Evolutionary conservation across 441 rosid species (phyloP).

Genomic region (Gossypium lobatum): DNA sequence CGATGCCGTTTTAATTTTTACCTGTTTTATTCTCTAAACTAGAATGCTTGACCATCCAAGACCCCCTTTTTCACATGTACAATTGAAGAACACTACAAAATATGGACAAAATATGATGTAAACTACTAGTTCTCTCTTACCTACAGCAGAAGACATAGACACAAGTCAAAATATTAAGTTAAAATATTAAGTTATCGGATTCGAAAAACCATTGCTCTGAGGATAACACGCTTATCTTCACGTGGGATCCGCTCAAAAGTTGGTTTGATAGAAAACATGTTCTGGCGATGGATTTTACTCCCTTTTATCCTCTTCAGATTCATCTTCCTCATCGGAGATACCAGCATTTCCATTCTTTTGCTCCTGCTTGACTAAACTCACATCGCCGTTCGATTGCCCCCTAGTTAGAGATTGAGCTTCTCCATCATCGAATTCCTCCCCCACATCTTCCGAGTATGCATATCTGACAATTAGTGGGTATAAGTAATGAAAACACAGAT

Average conservation of each 20-base stretch:
- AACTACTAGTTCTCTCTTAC: neutral
- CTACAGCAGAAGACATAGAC: neutral
- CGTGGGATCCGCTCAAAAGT: neutral
- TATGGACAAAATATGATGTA: neutral
- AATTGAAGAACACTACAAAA: neutral
- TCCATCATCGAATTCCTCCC: neutral
- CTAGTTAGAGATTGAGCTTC: neutral
- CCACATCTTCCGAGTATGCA: neutral
- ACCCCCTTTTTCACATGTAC: neutral
- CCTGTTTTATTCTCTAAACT: neutral
- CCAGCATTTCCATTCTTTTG: neutral
- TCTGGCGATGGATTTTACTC: neutral
- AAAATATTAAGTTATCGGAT: too few species aligned
- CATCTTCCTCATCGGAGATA: neutral
- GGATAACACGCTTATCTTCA: neutral
- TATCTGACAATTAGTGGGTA: neutral
- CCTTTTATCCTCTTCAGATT: neutral
- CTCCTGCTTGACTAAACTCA: neutral
- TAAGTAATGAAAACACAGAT: neutral
- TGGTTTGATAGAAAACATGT: neutral
- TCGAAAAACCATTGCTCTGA: neutral
- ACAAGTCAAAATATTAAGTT: neutral
- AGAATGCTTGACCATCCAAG: neutral
- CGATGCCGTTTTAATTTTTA: neutral
- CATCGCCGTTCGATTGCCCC: neutral